A percentile compares a stretch with the other conserved stretches of the same genome.
Evolutionary conservation across 1,139 yeast species (phyloP).

Genomic region (Sugiyamaella japonica): DNA sequence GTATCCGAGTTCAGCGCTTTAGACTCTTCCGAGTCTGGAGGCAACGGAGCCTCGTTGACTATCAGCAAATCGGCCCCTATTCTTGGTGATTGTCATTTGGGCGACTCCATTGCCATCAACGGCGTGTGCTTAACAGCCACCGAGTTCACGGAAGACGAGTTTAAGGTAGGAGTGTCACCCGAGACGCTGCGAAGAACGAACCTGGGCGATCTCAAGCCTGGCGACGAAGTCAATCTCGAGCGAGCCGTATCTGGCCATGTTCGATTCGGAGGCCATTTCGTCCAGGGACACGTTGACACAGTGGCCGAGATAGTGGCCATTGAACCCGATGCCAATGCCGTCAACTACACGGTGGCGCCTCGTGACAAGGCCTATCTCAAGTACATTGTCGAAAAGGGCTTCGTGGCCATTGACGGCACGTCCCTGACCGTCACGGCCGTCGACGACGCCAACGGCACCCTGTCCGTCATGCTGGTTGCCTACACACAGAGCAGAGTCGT

Average conservation of each 20-base stretch:
- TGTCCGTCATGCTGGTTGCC: conserved; percentile 86
- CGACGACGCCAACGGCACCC: conserved; percentile 53
- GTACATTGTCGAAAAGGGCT: conserved; percentile 91
- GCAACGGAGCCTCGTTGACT: conserved; percentile 73
- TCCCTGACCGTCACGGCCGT: conserved; percentile 88
- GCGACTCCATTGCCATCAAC: conserved; percentile 88
- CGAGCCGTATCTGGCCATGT: conserved; percentile 83
- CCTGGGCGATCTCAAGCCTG: conserved; percentile 58
- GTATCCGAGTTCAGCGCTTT: conserved; percentile 50
- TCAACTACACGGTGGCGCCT: conserved; percentile 71
- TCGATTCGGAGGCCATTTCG: conserved; percentile 94
- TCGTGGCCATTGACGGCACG: conserved; percentile 88
- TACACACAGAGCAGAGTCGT: conserved; percentile 86
- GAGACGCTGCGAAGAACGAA: conserved; percentile 86
- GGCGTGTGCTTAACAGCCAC: conserved; percentile 96
- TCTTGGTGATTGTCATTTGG: conserved; percentile 77
- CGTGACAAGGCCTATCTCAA: conserved; percentile 61
- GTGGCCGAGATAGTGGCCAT: conserved; percentile 63
- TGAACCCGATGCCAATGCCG: conserved; percentile 71
- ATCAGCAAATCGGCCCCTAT: conserved; percentile 62
- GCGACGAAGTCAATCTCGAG: conserved; percentile 77
- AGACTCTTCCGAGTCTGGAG: conserved; percentile 64
- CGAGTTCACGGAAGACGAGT: conserved; percentile 57
- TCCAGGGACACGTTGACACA: conserved; percentile 97
- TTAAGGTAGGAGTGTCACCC: conserved; percentile 91